Evolutionary conservation across 176 grass and related monocot species (phyloP).

Genomic region (Phoenix dactylifera): DNA sequence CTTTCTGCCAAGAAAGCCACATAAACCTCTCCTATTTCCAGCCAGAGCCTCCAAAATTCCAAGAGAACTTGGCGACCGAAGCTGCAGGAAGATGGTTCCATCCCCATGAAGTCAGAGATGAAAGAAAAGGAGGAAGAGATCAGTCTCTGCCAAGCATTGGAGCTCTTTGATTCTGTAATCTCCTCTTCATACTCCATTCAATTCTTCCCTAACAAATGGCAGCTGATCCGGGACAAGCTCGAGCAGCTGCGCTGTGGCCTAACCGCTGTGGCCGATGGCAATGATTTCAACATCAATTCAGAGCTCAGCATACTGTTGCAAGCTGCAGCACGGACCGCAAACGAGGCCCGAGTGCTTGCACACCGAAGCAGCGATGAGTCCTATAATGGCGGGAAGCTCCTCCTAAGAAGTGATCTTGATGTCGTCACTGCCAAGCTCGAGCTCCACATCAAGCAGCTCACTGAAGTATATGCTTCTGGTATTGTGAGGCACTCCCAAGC

Average conservation of each 20-base stretch:
- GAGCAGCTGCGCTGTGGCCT: slow-evolving; percentile 52
- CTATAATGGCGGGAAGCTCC: slow-evolving; percentile 74
- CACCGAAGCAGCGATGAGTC: slow-evolving; percentile 41
- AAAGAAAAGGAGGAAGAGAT: background rate
- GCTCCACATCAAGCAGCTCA: slow-evolving; percentile 35
- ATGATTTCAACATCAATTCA: background rate
- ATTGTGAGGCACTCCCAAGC: slow-evolving; percentile 35
- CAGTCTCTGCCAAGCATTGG: slow-evolving; percentile 2
- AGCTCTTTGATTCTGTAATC: slow-evolving; percentile 25
- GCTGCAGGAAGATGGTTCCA: background rate
- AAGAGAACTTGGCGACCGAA: background rate
- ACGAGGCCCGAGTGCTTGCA: slow-evolving; percentile 30
- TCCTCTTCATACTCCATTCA: slow-evolving; percentile 38
- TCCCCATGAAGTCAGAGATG: slow-evolving; percentile 10
- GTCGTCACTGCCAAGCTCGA: slow-evolving; percentile 36
- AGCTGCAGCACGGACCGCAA: slow-evolving; percentile 14
- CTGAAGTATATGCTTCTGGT: slow-evolving; percentile 42
- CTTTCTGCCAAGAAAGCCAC: no score
- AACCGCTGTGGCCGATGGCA: background rate
- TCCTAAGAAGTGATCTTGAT: slow-evolving; percentile 79
- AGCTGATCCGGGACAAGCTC: slow-evolving; percentile 49
- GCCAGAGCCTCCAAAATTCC: no score
- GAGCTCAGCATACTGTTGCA: slow-evolving; percentile 33
- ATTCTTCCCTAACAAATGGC: slow-evolving; percentile 79
- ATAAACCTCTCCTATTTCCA: no score